Percentiles rank a stretch among this genome's conserved stretches.
Conservation (phyloP, 345 rosid species). For the Citrus reticulata region DNA sequence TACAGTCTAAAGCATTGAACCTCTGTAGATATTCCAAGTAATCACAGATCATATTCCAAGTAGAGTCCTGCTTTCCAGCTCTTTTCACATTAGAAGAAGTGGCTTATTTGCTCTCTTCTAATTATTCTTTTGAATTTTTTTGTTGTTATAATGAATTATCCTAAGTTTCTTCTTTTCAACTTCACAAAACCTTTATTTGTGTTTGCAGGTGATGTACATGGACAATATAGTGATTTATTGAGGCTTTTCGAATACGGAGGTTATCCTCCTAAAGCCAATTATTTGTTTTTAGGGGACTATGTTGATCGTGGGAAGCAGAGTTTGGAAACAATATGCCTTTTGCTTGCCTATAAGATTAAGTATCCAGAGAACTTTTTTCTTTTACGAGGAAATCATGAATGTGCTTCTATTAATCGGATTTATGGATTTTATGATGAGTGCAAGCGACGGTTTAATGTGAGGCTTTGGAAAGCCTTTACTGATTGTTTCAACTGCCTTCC, state of each 20-base stretch:
- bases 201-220: conserved; percentile 82
- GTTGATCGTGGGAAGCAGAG: conserved; percentile 97
- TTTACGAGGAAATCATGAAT: neutral
- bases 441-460: conserved; percentile 87
- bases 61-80: neutral
- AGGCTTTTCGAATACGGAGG: conserved; percentile 96
- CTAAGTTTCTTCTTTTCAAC: neutral
- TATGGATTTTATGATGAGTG: conserved; percentile 96
- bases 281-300: conserved; percentile 87
- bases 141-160: neutral
- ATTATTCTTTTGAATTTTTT: neutral
- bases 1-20: neutral
- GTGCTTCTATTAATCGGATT: conserved; percentile 76
- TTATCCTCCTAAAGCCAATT: conserved; percentile 86
- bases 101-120: neutral
- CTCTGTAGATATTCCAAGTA: neutral
- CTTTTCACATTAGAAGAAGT: neutral
- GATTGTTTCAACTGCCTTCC: conserved; percentile 95
- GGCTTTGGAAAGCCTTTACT: conserved; percentile 86
- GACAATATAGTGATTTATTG: conserved; percentile 83
- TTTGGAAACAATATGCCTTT: conserved; percentile 91
- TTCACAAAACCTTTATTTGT: neutral
- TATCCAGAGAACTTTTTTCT: conserved; percentile 53
- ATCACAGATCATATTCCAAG: neutral
- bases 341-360: conserved; percentile 87